Evolutionary conservation across 192 early-diverging fungal species (phyloP).

Genomic region (Backusella westeae): DNA sequence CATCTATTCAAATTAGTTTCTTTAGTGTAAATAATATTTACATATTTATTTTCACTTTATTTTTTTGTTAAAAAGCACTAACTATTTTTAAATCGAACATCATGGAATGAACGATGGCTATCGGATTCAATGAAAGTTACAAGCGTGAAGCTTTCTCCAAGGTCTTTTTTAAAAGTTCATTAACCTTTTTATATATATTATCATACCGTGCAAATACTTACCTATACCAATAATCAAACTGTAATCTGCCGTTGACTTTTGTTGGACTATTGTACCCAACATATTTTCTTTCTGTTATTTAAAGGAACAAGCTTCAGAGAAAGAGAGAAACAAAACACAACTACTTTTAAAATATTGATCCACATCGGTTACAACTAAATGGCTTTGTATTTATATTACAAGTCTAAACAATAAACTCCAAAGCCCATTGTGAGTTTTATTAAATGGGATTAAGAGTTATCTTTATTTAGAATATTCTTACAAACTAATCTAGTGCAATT

Average conservation of each 20-base stretch:
- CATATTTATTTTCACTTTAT: neutral
- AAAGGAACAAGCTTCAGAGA: no score
- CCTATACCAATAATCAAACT: conserved; percentile 33
- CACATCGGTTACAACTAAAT: no score
- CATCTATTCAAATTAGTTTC: neutral
- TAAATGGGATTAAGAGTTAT: no score
- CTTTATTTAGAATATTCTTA: no score
- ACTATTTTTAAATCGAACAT: neutral
- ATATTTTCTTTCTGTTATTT: neutral
- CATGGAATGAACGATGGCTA: neutral
- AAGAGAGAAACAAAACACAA: no score
- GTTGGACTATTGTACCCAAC: neutral
- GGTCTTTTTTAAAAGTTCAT: neutral
- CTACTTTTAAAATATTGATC: no score
- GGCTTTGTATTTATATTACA: no score
- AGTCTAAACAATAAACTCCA: no score
- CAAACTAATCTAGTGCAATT: no score
- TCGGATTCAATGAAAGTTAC: conserved; percentile 12
- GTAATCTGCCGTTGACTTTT: neutral
- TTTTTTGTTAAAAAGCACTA: conserved; percentile 30
- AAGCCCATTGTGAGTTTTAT: no score
- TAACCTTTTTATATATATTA: neutral
- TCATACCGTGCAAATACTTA: neutral
- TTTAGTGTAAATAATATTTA: neutral
- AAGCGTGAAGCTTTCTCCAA: conserved; percentile 45